Conservation (phyloP, 2,329 filamentous ascomycete genomes). For the Talaromyces sp. region DNA sequence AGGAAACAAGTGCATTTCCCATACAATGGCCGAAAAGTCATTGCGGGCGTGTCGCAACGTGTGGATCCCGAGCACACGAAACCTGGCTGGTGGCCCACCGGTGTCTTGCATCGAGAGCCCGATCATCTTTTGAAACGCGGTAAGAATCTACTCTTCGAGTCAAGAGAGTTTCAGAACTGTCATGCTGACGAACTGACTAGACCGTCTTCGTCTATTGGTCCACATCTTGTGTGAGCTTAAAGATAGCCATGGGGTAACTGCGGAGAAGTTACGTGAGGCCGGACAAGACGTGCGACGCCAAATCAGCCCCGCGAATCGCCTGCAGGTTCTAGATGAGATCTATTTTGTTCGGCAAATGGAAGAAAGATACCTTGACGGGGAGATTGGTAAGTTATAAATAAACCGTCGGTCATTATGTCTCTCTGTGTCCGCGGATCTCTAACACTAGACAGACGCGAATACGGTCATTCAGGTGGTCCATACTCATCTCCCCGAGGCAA, state of each 20-base stretch:
- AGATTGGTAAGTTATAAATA: constrained; percentile 36
- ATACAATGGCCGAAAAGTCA: constrained; percentile 47
- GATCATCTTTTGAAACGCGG: constrained; percentile 38
- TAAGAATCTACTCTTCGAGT: constrained; percentile 5
- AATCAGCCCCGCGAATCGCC: constrained; percentile 31
- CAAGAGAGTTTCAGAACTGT: no score
- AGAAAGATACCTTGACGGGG: constrained; percentile 33
- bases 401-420: no score
- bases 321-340: constrained; percentile 38
- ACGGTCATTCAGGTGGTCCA: constrained; percentile 23
- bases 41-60: constrained; percentile 33
- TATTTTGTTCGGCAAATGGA: constrained; percentile 39
- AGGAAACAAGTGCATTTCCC: constrained; percentile 53
- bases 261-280: constrained; percentile 37
- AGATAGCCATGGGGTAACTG: constrained; percentile 35
- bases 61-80: constrained; percentile 39
- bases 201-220: constrained; percentile 34
- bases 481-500: constrained; percentile 22
- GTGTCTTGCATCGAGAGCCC: constrained; percentile 36
- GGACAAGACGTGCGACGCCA: constrained; percentile 38
- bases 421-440: neutral
- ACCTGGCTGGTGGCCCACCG: constrained; percentile 38
- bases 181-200: no score
- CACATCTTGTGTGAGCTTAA: constrained; percentile 40
- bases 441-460: constrained; percentile 17